Base-by-base conservation (phyloP, 148 eudicot species). In the Silene uniflora region DNA sequence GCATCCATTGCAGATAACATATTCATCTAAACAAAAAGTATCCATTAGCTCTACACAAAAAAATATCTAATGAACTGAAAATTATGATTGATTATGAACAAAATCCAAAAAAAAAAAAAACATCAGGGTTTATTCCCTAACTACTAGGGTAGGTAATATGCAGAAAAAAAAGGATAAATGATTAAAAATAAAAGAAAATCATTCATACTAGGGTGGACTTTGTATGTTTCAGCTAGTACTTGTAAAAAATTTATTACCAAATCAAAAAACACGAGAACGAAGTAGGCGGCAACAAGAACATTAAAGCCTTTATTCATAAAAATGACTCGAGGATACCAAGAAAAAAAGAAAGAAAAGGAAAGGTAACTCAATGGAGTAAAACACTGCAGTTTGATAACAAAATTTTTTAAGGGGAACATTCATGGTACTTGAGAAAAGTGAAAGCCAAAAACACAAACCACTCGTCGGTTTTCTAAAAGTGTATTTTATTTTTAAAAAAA, bases 1-100 rank as follows among this genome's bases (percentile, higher is more conserved):
- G 81, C 98, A 92, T 29, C 98, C 98, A 86, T 90, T 90, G 86
- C 98, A 95, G 71, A 95, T 92, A 74, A 95, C 97, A 81, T 95
- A 95, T 72, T 92, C 98, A 87, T 95, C 97, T 95, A 79, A 42
- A 69, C 58, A 27, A 63, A 69, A 14, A 35, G 25, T 60, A 72
- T 9, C 1, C 6, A 64, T 54, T 21, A 76, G 62, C 58, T 27
- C 24, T 22, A 46, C 9, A 25, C 64, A 22, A 68, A 0, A 44
- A 46, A 1, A 42, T 42, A 68, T 67, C 44, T 52, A 52, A 52
- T 52, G 3, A 14, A 14, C 56, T 12, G 4, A 52, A 52, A 12
- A 49, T 49, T 49, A 12, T 52, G 18, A 52, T 16, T 16, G 56
- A 52, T 52, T 0, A 52, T 52, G 56, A 49, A 52, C 14, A 16